Percentiles rank a stretch among this genome's conserved stretches.
These are phyloP conservation scores for Microcyclospora tardicrescens DNA, from an alignment of 2,329 filamentous ascomycete species.

Conservation along the genomic window DNA sequence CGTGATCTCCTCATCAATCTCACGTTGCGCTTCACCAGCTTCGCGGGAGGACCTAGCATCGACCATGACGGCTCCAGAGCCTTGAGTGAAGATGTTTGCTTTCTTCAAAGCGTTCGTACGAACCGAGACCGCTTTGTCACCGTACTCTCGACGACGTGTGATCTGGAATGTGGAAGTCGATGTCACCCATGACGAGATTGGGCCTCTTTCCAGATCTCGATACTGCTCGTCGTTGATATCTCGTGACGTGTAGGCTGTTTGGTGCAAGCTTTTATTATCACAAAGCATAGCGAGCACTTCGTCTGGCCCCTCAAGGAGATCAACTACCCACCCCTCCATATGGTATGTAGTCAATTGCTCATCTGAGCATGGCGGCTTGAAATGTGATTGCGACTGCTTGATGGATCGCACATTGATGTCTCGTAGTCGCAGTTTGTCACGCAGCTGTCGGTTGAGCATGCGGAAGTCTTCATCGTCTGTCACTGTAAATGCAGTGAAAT, in stretches of 20 bases:
- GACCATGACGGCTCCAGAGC: conserved; percentile 55
- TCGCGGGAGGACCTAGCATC: conserved; percentile 48
- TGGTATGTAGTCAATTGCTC: conserved; percentile 47
- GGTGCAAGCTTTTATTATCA: conserved; percentile 54
- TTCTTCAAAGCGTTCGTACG: conserved; percentile 46
- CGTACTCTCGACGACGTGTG: conserved; percentile 66
- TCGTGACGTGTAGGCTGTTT: conserved; percentile 49
- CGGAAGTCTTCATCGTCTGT: conserved; percentile 65
- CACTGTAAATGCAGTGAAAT: conserved; percentile 54
- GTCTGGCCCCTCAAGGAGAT: conserved; percentile 68
- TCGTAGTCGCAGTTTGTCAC: conserved; percentile 49
- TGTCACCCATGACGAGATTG: conserved; percentile 56
- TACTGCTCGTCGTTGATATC: conserved; percentile 57
- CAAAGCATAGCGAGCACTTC: conserved; percentile 83
- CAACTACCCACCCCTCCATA: conserved; percentile 67
- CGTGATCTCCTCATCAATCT: conserved; percentile 24
- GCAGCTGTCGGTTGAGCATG: conserved; percentile 54
- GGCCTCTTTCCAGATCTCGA: conserved; percentile 37
- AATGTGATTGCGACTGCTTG: conserved; percentile 40
- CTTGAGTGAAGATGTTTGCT: conserved; percentile 63
- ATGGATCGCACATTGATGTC: conserved; percentile 60
- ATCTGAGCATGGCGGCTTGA: conserved; percentile 40
- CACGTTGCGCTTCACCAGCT: conserved; percentile 30
- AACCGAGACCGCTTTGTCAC: conserved; percentile 57
- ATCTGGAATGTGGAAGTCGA: conserved; percentile 52